Evolutionary conservation across 768 basidiomycete genomes (phyloP).

Genomic region (Arthromyces matolae): DNA sequence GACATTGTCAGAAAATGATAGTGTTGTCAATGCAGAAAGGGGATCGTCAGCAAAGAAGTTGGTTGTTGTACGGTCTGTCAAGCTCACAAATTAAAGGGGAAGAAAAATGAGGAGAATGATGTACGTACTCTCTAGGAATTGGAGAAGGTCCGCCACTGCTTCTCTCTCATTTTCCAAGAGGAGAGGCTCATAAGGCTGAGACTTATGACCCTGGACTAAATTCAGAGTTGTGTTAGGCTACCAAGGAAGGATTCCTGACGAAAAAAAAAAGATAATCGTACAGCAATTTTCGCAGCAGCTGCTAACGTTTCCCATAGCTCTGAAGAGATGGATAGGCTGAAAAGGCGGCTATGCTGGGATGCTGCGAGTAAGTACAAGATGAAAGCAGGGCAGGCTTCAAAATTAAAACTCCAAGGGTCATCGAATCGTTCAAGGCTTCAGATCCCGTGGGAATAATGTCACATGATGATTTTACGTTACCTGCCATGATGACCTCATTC

Average conservation of each 20-base stretch:
- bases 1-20: slow-evolving; percentile 98
- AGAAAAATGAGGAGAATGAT: neutral
- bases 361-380: slow-evolving; percentile 11
- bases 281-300: slow-evolving; percentile 87
- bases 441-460: slow-evolving; percentile 11
- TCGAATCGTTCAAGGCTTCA: slow-evolving; percentile 5
- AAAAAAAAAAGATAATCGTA: slow-evolving; percentile 39
- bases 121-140: slow-evolving; percentile 92
- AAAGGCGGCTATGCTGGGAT: slow-evolving; percentile 8
- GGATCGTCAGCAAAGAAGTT: slow-evolving; percentile 97
- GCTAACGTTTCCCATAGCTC: slow-evolving; percentile 66
- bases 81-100: slow-evolving; percentile 6
- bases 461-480: neutral
- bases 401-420: slow-evolving; percentile 15
- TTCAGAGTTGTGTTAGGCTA: slow-evolving; percentile 18
- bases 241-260: slow-evolving; percentile 11
- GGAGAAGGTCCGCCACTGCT: slow-evolving; percentile 94
- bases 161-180: slow-evolving; percentile 92
- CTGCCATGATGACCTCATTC: no score
- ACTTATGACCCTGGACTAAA: slow-evolving; percentile 75
- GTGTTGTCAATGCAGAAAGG: slow-evolving; percentile 88
- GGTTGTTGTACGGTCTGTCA: slow-evolving; percentile 89
- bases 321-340: neutral
- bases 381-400: slow-evolving; percentile 17
- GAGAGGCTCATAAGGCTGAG: slow-evolving; percentile 83